Percentiles rank a stretch among this genome's conserved stretches.
phyloP scores from a whole-genome alignment of 2,329 filamentous ascomycete species.

The Clonostachys sp. region DNA sequence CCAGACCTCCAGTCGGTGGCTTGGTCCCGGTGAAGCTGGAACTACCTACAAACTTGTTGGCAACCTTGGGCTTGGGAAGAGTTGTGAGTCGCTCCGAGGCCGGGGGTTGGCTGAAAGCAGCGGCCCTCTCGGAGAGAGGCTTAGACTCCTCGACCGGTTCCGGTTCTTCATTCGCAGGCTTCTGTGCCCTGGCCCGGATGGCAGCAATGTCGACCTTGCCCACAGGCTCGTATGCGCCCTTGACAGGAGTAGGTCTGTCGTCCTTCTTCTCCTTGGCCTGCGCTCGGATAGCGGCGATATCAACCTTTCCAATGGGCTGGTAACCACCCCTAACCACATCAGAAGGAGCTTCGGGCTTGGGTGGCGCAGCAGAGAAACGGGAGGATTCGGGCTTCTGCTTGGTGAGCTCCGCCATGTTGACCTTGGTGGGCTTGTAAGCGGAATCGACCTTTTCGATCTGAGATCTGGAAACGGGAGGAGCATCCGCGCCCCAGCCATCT shows the following conservation, averaged over 20 bases:
- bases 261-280: constrained; percentile 67
- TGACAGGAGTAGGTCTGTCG: constrained; percentile 78
- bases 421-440: constrained; percentile 92
- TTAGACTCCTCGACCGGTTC: constrained; percentile 36
- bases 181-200: constrained; percentile 80
- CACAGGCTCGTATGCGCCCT: constrained; percentile 89
- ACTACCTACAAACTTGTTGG: constrained; percentile 76
- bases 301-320: constrained; percentile 94
- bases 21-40: constrained; percentile 82
- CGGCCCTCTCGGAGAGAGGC: constrained; percentile 69
- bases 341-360: constrained; percentile 12
- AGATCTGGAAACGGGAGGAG: constrained; percentile 81
- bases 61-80: constrained; percentile 90
- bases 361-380: constrained; percentile 42
- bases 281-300: constrained; percentile 84
- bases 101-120: constrained; percentile 58
- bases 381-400: constrained; percentile 67
- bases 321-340: constrained; percentile 83
- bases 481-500: constrained; percentile 94
- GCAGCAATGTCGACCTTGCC: constrained; percentile 97
- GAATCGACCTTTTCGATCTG: constrained; percentile 88
- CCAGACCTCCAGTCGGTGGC: constrained; percentile 66
- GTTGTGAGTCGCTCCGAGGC: constrained; percentile 77
- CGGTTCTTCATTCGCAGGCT: constrained; percentile 36
- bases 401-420: constrained; percentile 83